These are phyloP conservation scores for Dactylonectria macrodidyma DNA, from an alignment of 2,329 filamentous ascomycete genomes.

Conservation along the genomic window DNA sequence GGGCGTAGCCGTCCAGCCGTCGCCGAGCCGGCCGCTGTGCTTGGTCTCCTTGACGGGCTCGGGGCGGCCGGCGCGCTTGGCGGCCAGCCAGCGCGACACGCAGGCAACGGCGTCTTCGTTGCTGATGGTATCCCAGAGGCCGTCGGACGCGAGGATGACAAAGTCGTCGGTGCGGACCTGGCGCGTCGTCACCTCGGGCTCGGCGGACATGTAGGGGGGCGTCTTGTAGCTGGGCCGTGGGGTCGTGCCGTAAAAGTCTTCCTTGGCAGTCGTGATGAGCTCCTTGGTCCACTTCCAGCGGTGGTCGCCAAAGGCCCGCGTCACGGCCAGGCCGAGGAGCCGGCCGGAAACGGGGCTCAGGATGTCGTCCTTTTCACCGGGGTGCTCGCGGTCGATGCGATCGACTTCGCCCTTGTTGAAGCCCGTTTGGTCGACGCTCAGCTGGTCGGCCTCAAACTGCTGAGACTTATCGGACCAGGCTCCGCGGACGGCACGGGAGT, in stretches of 20 bases:
- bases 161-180: constrained; percentile 67
- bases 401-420: constrained; percentile 71
- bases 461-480: constrained; percentile 55
- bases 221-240: constrained; percentile 63
- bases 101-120: constrained; percentile 71
- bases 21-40: constrained; percentile 35
- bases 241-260: constrained; percentile 64
- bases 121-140: constrained; percentile 75
- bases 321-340: constrained; percentile 72
- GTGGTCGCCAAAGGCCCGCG: constrained; percentile 78
- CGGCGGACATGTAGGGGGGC: constrained; percentile 78
- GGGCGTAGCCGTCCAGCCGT: constrained; percentile 46
- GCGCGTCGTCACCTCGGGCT: constrained; percentile 74
- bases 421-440: constrained; percentile 78
- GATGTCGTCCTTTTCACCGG: constrained; percentile 72
- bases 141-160: constrained; percentile 77
- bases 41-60: constrained; percentile 42
- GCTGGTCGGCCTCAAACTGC: constrained; percentile 65
- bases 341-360: constrained; percentile 65
- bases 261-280: constrained; percentile 51
- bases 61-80: constrained; percentile 44
- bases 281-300: constrained; percentile 76
- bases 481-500: constrained; percentile 77
- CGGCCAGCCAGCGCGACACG: constrained; percentile 67
- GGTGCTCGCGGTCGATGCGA: constrained; percentile 71